A percentile compares a stretch with the other conserved stretches of the same genome.
These are phyloP conservation scores for Fusarium subglutinans DNA, from an alignment of 2,329 filamentous ascomycete genomes.

Conservation along the genomic window DNA sequence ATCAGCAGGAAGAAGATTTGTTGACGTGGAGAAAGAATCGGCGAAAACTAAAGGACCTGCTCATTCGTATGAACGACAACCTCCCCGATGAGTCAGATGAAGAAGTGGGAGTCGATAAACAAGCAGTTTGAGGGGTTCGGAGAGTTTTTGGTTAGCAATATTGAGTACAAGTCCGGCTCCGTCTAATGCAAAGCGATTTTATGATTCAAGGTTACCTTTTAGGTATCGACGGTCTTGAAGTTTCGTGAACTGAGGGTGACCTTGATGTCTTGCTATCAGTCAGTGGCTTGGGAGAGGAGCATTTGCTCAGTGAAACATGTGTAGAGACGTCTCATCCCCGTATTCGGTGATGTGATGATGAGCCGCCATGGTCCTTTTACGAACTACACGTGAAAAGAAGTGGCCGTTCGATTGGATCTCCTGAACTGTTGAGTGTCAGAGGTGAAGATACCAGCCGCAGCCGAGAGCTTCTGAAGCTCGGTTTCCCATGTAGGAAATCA, in stretches of 20 bases:
- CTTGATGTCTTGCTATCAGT: neutral
- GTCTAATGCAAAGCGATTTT: neutral
- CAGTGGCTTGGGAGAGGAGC: neutral
- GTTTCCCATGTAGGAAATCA: neutral
- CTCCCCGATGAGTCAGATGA: slow-evolving; percentile 55
- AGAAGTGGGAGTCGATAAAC: slow-evolving; percentile 29
- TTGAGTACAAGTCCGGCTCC: neutral
- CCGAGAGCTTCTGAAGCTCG: neutral
- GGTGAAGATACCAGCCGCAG: neutral
- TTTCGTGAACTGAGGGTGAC: neutral
- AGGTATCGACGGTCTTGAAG: neutral
- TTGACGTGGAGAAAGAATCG: slow-evolving; percentile 56
- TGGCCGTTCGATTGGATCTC: neutral
- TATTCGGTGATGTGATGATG: neutral
- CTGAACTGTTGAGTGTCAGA: neutral
- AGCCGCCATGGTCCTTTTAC: neutral
- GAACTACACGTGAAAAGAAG: neutral
- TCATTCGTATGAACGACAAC: slow-evolving; percentile 57
- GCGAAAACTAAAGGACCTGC: slow-evolving; percentile 55
- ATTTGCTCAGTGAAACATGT: neutral
- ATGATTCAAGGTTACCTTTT: slow-evolving; percentile 13
- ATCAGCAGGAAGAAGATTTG: slow-evolving; percentile 61
- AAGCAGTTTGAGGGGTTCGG: neutral
- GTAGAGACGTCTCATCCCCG: neutral
- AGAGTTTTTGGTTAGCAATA: neutral